These are phyloP conservation scores for Talaromyces sp. DNA, from an alignment of 2,329 filamentous ascomycete genomes.

Conservation along the genomic window DNA sequence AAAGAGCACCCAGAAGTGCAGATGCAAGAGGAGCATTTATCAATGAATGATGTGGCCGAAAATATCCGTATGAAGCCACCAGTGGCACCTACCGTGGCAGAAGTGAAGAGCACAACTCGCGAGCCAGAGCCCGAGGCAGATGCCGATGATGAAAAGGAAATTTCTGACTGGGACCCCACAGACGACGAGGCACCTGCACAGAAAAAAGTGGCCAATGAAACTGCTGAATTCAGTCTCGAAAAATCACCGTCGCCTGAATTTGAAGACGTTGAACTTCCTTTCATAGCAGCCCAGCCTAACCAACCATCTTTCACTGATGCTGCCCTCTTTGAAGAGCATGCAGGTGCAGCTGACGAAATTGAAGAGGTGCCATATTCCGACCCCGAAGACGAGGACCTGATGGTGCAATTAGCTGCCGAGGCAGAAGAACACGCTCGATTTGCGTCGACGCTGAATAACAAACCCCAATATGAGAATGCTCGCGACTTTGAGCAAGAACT, in stretches of 20 bases:
- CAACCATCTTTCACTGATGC: constrained; percentile 16
- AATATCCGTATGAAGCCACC: constrained; percentile 9
- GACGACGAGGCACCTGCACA: constrained; percentile 11
- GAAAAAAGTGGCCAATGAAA: not conserved
- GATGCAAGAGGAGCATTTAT: not conserved
- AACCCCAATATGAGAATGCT: constrained; percentile 61
- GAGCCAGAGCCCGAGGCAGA: constrained; percentile 13
- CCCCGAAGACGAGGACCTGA: constrained; percentile 83
- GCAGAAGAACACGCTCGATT: constrained; percentile 92
- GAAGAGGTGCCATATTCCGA: constrained; percentile 67
- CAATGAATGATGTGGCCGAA: constrained; percentile 8
- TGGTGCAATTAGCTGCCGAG: constrained; percentile 80
- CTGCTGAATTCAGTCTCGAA: not conserved
- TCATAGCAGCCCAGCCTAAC: constrained; percentile 14
- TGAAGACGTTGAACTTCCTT: constrained; percentile 42
- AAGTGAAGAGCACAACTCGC: constrained; percentile 14
- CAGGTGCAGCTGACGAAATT: constrained; percentile 21
- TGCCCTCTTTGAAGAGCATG: constrained; percentile 14
- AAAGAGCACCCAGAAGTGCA: not conserved
- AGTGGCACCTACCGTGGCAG: not conserved
- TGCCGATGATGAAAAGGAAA: constrained; percentile 12
- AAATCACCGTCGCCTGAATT: constrained; percentile 45
- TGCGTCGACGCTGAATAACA: constrained; percentile 77
- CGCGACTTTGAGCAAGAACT: constrained; percentile 83
- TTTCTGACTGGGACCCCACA: constrained; percentile 12